These are phyloP conservation scores for Acorus calamus DNA, from an alignment of 106 monocot genomes.

Conservation along the genomic window DNA sequence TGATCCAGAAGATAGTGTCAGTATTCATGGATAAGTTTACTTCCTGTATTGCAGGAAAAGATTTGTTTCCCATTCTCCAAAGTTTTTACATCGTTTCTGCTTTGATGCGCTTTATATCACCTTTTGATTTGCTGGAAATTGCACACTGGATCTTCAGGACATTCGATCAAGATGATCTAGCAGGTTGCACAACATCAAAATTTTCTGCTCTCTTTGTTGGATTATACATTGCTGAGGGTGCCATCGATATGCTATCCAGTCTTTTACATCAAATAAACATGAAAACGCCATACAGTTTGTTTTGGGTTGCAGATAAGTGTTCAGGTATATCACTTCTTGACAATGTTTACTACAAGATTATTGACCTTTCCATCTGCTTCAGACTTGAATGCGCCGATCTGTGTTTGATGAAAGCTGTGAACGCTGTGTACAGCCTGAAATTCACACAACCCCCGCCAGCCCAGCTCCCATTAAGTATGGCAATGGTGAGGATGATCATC, in stretches of 20 bases:
- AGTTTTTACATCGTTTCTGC: slow-evolving; percentile 39
- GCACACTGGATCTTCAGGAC: slow-evolving; percentile 51
- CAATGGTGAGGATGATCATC: slow-evolving; percentile 39
- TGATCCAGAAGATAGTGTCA: slow-evolving; percentile 24
- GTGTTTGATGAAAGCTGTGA: slow-evolving; percentile 51
- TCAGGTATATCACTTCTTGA: slow-evolving; percentile 24
- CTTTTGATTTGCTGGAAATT: slow-evolving; percentile 57
- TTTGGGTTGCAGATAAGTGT: slow-evolving; percentile 20
- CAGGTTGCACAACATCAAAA: slow-evolving; percentile 8
- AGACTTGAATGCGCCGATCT: slow-evolving; percentile 37
- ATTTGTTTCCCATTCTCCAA: slow-evolving; percentile 33
- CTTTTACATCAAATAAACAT: slow-evolving; percentile 12
- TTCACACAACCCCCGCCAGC: slow-evolving; percentile 10
- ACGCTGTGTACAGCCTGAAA: slow-evolving; percentile 27
- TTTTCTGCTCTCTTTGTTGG: slow-evolving; percentile 28
- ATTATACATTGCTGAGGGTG: slow-evolving; percentile 41
- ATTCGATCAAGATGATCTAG: slow-evolving; percentile 19
- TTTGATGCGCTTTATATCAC: slow-evolving; percentile 46
- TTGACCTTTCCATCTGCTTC: slow-evolving; percentile 32
- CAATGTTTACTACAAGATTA: slow-evolving; percentile 41
- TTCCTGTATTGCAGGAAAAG: slow-evolving; percentile 15
- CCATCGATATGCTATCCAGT: slow-evolving; percentile 33
- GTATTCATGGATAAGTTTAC: slow-evolving; percentile 47
- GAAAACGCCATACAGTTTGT: slow-evolving; percentile 5
- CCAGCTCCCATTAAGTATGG: slow-evolving; percentile 34